Evolutionary conservation across 1,139 yeast genomes (phyloP).

Genomic region (Nadsonia starkeyi-henricii): DNA sequence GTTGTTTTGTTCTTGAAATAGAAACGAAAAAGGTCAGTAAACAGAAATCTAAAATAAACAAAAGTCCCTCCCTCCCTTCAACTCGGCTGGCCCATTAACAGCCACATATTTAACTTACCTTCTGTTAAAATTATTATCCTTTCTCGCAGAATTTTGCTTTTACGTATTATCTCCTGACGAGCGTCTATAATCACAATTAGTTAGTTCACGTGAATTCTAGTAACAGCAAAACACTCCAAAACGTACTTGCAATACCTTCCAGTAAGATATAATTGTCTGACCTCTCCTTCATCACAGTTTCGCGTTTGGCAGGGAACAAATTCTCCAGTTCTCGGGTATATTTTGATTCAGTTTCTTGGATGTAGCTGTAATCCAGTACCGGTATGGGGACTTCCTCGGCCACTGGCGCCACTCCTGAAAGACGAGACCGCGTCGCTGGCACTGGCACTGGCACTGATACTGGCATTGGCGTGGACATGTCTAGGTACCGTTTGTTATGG

Average conservation of each 20-base stretch:
- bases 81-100: too few species aligned
- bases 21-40: not conserved
- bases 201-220: too few species aligned
- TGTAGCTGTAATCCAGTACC: too few species aligned
- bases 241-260: not conserved
- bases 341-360: too few species aligned
- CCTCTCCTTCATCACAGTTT: not conserved
- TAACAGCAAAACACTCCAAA: too few species aligned
- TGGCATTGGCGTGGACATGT: too few species aligned
- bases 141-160: not conserved
- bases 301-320: not conserved
- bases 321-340: not conserved
- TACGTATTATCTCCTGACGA: not conserved
- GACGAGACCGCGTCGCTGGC: not conserved
- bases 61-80: constrained; percentile 2
- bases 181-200: not conserved
- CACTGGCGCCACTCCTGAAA: not conserved
- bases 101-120: constrained; percentile 14
- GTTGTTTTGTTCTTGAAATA: too few species aligned
- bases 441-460: too few species aligned
- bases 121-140: constrained; percentile 5
- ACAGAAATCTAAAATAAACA: not conserved
- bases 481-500: too few species aligned
- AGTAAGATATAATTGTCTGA: not conserved
- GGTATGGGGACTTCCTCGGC: too few species aligned